Evolutionary conservation across 768 basidiomycete genomes (phyloP).

Genomic region (Serendipita vermifera): DNA sequence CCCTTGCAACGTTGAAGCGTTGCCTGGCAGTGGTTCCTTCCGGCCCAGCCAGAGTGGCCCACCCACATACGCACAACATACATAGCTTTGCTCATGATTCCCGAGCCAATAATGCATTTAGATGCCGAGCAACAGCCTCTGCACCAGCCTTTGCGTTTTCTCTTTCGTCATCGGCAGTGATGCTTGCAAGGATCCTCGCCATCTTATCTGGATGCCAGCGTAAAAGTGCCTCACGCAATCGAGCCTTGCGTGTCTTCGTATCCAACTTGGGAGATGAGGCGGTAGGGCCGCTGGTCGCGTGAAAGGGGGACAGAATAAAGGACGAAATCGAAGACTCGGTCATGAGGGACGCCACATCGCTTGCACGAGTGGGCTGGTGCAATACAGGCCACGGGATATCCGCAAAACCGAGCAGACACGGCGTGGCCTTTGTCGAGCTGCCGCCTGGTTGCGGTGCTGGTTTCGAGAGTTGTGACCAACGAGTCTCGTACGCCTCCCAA

Average conservation of each 20-base stretch:
- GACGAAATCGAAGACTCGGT: conserved; percentile 30
- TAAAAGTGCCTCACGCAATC: conserved; percentile 45
- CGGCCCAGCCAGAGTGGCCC: not conserved
- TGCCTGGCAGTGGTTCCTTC: no score
- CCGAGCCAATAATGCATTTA: conserved; percentile 24
- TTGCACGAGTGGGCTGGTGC: conserved; percentile 12
- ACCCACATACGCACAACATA: not conserved
- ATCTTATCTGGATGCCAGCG: conserved; percentile 62
- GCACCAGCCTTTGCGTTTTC: conserved; percentile 36
- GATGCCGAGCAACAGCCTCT: conserved; percentile 28
- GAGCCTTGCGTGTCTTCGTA: conserved; percentile 34
- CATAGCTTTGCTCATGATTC: not conserved
- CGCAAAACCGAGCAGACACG: conserved; percentile 27
- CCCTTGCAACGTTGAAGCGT: no score
- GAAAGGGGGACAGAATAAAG: conserved; percentile 38
- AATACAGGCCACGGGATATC: conserved; percentile 54
- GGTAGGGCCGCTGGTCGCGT: conserved; percentile 26
- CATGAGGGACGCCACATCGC: conserved; percentile 23
- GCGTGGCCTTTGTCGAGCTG: conserved; percentile 14
- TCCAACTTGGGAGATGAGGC: not conserved
- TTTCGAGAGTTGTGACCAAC: conserved; percentile 31
- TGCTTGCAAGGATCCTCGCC: conserved; percentile 30
- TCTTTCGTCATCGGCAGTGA: conserved; percentile 34
- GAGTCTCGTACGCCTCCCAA: conserved; percentile 43
- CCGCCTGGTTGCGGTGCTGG: conserved; percentile 23